phyloP scores from a whole-genome alignment of 306 rosid species.

The Cucumis hystrix region DNA sequence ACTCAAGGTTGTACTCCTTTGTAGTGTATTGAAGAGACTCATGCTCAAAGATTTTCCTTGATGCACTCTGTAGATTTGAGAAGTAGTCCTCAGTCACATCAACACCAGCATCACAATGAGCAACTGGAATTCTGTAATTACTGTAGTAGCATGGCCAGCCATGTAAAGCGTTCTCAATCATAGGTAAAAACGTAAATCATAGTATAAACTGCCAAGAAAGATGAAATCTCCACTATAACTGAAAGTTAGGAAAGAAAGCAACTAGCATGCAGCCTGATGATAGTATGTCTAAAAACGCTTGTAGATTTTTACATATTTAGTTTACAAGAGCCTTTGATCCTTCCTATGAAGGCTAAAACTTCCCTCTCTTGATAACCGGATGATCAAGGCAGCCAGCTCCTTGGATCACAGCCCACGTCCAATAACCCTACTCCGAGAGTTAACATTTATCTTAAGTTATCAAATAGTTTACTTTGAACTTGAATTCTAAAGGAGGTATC shows the following conservation, averaged over 20 bases:
- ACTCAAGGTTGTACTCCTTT: constrained; percentile 47
- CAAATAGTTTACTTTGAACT: neutral
- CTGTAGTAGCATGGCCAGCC: constrained; percentile 15
- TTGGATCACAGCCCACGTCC: neutral
- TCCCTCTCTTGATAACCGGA: neutral
- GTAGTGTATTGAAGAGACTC: constrained; percentile 34
- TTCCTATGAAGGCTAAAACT: neutral
- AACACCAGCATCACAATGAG: constrained; percentile 64
- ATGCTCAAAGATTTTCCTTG: constrained; percentile 36
- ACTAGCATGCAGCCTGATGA: neutral
- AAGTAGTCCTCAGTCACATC: constrained; percentile 35
- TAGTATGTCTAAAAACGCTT: neutral
- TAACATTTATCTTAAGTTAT: neutral
- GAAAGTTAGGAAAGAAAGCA: neutral
- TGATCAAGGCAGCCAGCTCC: neutral
- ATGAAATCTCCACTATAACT: neutral
- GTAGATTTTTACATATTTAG: neutral
- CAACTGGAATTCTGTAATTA: constrained; percentile 46
- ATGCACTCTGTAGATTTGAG: constrained; percentile 22
- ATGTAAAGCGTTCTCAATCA: constrained; percentile 10
- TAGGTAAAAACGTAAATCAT: constrained; percentile 5
- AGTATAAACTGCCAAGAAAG: neutral
- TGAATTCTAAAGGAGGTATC: neutral
- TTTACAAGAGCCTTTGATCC: neutral
- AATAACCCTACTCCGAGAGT: neutral